Evolutionary conservation across 331 rosid genomes (phyloP), one percentile per base, ranked within the genome.

Genomic region (Acacia pycnantha): DNA sequence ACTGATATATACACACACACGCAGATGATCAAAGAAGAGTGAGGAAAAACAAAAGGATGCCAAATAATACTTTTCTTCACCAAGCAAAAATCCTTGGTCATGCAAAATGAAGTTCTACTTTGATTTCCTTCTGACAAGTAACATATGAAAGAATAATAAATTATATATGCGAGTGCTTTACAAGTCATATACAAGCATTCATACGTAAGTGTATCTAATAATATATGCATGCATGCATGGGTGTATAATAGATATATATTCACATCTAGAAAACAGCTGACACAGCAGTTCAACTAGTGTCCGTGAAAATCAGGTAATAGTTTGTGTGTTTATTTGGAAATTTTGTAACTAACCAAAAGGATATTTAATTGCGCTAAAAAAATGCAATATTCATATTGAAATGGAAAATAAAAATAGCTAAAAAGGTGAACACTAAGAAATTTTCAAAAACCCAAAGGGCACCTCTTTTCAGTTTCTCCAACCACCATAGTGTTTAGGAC

Each of bases 401-500:
- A 33, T 33, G 44, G 5, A 65, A 65, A 65, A 4, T 51, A 53
- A 61, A 86, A 82, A 69, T 43, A 37, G 33, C 15, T 31, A 10
- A 81, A 6, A 77, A 67, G 47, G 16, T 37, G 22, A 67, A 35
- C 71, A 33, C 2, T 16, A 18, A 13, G 7, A 24, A 24, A 24
- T 24, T 59, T 24, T 24, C 33, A 24, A 24, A 24, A 12, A 59
- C 66, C 24, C 13, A 31, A 81, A 78, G 46, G 50, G 47, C 83
- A 95, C 99, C 99, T 91, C 86, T 92, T 93, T 88, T 96, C 99
- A 75, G 87, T 96, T 79, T 93, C 97, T 50, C 97, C 99, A 78
- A 89, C 88, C 82, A 96, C 97, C 82, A 96, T 82, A 86, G 84
- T 85, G 21, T 83, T 87, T 70, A 96, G 87, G 87, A 96, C 79